These are phyloP conservation scores for Austroboletus niveus DNA, from an alignment of 1,284 basidiomycete species.

Conservation along the genomic window DNA sequence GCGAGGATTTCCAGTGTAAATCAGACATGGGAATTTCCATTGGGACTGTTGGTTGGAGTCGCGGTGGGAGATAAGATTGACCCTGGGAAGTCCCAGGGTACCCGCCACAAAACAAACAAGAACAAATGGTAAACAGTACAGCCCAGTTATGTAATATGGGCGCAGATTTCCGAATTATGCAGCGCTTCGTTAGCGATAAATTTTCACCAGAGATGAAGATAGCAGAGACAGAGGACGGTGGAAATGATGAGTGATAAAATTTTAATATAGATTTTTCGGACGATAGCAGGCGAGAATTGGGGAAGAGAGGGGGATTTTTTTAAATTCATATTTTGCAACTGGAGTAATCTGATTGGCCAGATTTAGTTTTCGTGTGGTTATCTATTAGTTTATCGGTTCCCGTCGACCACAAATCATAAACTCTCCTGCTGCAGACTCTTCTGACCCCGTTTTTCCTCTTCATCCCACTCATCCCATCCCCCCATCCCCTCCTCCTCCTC, in stretches of 20 bases:
- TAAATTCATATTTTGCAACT: slow-evolving; percentile 28
- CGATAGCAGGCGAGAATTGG: background rate
- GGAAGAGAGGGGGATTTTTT: slow-evolving; percentile 14
- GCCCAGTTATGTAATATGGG: slow-evolving; percentile 31
- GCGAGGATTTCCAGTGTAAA: background rate
- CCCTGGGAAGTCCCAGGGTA: slow-evolving; percentile 22
- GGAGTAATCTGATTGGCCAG: slow-evolving; percentile 37
- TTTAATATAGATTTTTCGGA: slow-evolving; percentile 8
- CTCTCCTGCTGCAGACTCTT: slow-evolving; percentile 25
- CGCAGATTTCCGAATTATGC: slow-evolving; percentile 29
- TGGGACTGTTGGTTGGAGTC: slow-evolving; percentile 1
- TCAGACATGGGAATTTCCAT: slow-evolving; percentile 11
- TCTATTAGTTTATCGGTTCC: slow-evolving; percentile 38
- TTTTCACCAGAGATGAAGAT: slow-evolving; percentile 25
- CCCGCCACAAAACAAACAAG: slow-evolving; percentile 25
- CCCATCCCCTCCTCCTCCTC: background rate
- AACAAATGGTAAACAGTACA: slow-evolving; percentile 21
- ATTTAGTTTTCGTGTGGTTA: slow-evolving; percentile 34
- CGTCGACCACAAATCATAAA: slow-evolving; percentile 37
- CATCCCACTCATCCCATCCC: background rate
- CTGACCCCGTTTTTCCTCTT: slow-evolving; percentile 26
- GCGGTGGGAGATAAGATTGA: slow-evolving; percentile 34
- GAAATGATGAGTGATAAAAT: background rate
- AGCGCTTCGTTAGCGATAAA: slow-evolving; percentile 30
- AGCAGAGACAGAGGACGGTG: slow-evolving; percentile 4